Conservation (phyloP, 116 monocot genomes). For the Papilionanthe hybrid region DNA sequence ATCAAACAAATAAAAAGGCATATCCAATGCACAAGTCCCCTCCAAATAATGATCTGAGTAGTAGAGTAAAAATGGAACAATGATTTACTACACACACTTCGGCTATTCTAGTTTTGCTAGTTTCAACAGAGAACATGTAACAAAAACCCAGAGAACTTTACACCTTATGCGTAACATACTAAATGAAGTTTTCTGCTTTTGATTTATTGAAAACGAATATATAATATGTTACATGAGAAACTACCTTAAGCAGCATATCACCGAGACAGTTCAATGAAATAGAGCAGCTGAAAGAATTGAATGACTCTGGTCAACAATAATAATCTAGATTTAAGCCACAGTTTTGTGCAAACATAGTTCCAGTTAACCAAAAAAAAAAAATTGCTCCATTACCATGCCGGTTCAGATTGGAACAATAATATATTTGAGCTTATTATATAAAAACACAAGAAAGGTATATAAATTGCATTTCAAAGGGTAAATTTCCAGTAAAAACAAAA, state of each 20-base stretch:
- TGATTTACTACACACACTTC: neutral
- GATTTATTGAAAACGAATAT: neutral
- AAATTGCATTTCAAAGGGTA: neutral
- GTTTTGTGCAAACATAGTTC: no score
- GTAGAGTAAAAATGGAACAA: neutral
- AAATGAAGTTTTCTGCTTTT: no score
- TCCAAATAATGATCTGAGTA: neutral
- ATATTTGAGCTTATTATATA: neutral
- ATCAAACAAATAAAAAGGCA: neutral
- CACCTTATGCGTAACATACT: neutral
- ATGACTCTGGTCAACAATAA: neutral
- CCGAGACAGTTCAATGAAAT: neutral
- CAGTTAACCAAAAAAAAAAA: neutral
- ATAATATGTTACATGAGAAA: neutral
- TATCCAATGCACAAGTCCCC: neutral
- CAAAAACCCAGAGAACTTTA: neutral
- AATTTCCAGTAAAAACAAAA: neutral
- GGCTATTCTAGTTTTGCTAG: neutral
- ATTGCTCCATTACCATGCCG: no score
- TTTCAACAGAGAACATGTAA: conserved; percentile 1
- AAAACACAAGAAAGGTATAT: neutral
- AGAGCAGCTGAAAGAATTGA: neutral
- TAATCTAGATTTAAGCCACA: neutral
- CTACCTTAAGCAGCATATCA: neutral
- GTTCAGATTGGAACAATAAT: neutral